Evolutionary conservation across 306 rosid genomes (phyloP).

Genomic region (Quercus wislizeni): DNA sequence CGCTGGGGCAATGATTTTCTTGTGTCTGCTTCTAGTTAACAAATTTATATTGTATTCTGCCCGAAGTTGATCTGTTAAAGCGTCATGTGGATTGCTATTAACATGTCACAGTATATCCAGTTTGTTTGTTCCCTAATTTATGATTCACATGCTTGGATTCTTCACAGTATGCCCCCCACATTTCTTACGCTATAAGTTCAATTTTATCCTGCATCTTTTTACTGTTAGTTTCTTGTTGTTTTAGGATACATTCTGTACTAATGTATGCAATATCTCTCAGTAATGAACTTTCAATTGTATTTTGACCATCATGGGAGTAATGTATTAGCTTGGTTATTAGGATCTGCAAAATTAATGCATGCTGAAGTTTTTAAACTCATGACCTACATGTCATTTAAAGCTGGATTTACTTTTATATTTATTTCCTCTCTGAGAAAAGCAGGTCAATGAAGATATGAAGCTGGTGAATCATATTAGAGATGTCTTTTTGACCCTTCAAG

Average conservation of each 20-base stretch:
- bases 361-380: conserved; percentile 3
- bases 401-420: conserved; percentile 17
- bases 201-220: not conserved
- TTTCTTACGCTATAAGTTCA: not conserved
- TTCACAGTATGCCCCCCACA: not conserved
- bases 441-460: conserved; percentile 77
- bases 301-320: not conserved
- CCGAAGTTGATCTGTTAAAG: not conserved
- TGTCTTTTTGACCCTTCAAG: conserved; percentile 58
- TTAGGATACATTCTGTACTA: not conserved
- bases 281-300: not conserved
- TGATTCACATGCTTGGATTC: not conserved
- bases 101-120: not conserved
- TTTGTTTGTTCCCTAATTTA: not conserved
- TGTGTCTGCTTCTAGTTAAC: not conserved
- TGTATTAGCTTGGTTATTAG: not conserved
- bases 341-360: not conserved
- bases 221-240: not conserved
- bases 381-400: conserved; percentile 15
- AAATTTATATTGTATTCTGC: not conserved
- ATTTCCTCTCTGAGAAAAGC: conserved; percentile 27
- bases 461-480: conserved; percentile 60
- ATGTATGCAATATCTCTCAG: not conserved
- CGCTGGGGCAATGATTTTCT: not conserved
- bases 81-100: not conserved